Evolutionary conservation across 176 grass and related monocot genomes (phyloP).

Genomic region (Poa annua): DNA sequence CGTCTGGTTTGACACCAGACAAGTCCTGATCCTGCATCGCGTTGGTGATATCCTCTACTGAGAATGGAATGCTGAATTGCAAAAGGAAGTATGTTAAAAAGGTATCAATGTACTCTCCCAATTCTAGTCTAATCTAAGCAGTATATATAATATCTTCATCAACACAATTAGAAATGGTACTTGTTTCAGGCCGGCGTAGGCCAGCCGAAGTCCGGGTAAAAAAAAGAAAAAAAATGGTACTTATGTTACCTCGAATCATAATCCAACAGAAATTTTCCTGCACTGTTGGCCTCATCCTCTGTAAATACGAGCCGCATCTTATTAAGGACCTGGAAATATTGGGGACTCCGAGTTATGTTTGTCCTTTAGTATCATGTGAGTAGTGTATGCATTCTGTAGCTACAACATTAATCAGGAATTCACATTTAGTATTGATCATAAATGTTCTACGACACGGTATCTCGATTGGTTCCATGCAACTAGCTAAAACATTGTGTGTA

Average conservation of each 20-base stretch:
- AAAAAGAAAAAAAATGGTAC: too few relatives aligned
- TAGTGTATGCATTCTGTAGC: neutral
- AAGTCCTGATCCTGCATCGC: conserved; percentile 91
- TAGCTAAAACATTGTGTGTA: neutral
- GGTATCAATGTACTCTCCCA: too few relatives aligned
- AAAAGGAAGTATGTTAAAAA: conserved; percentile 1
- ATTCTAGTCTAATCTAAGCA: neutral
- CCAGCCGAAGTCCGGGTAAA: too few relatives aligned
- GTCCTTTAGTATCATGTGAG: neutral
- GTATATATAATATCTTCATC: neutral
- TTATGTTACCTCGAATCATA: conserved; percentile 78
- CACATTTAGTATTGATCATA: neutral
- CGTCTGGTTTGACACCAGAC: conserved; percentile 71
- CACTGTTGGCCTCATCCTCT: conserved; percentile 83
- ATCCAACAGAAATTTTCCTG: conserved; percentile 86
- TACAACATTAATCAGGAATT: conserved; percentile 17
- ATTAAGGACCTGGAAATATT: conserved; percentile 73
- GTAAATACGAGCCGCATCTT: conserved; percentile 90
- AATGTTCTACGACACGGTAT: neutral
- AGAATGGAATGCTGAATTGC: conserved; percentile 89
- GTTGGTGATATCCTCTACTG: conserved; percentile 89
- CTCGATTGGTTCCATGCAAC: neutral
- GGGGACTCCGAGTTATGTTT: neutral
- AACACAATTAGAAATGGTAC: neutral
- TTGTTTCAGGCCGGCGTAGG: too few relatives aligned